Conservation (phyloP, 495 filamentous ascomycete species). For the Sabuloglossum arenarium region DNA sequence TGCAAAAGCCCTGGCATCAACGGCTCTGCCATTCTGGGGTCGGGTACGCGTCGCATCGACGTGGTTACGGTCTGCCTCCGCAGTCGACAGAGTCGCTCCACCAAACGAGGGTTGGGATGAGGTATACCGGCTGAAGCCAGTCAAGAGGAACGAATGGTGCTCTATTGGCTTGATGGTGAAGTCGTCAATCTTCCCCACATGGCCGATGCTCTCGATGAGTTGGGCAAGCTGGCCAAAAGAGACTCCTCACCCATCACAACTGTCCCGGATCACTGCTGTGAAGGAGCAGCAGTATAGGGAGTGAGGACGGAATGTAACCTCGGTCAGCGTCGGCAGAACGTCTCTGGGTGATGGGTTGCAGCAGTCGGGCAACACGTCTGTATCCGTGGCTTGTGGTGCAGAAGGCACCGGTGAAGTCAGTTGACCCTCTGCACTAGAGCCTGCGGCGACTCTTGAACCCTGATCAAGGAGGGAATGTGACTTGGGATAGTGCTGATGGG, state of each 20-base stretch:
- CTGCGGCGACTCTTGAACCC: background rate
- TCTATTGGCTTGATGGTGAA: constrained; percentile 3
- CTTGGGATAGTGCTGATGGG: constrained; percentile 1
- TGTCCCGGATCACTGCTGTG: background rate
- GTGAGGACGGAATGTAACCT: constrained; percentile 3
- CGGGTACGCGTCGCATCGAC: background rate
- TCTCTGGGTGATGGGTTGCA: background rate
- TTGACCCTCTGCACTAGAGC: constrained; percentile 1
- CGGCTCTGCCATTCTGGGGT: constrained; percentile 1
- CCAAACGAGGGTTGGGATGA: background rate
- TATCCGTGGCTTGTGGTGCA: constrained; percentile 1
- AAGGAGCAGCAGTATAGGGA: background rate
- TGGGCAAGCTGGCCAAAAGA: background rate
- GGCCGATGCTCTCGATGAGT: constrained; percentile 2
- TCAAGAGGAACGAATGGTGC: constrained; percentile 4
- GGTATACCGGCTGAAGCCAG: background rate
- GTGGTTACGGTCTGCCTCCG: background rate
- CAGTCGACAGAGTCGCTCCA: background rate
- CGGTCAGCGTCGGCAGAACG: constrained; percentile 1
- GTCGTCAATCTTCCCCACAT: constrained; percentile 4
- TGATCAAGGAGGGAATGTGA: constrained; percentile 1
- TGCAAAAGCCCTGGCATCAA: background rate
- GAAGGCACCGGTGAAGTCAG: constrained; percentile 2
- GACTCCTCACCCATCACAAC: background rate
- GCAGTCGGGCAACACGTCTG: background rate